Evolutionary conservation across 2,329 filamentous ascomycete genomes (phyloP), one percentile per base, ranked within the genome.

Genomic region (Biscogniauxia mediterranea): DNA sequence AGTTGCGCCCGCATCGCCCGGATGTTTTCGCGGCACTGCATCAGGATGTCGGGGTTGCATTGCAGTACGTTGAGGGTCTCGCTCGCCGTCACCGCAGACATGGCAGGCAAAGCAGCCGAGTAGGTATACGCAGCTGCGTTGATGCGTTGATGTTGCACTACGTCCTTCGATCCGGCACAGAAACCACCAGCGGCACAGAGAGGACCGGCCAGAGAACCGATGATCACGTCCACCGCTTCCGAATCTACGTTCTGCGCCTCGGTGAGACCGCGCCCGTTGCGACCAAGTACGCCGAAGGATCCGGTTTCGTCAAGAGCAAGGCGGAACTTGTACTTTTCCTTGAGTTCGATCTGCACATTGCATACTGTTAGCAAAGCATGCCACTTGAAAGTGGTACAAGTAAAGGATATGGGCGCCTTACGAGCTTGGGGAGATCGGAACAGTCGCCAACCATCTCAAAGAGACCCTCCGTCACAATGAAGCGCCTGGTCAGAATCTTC

Each of bases 241-340:
- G 94, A 88, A 74, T 98, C 95, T 19, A 99, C 94, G 69, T 98
- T 97, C 73, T 98, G 95, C 5, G 94, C 92, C 79, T 99, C 96
- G 0, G 95, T 98, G 49, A 98, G 83, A 61, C 95, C 95, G 57
- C 93, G 89, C 20, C 95, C 96, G 25, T 92, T 97, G 64, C 93
- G 86, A 54, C 95, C 95, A 5, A 99, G 85, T 19, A 98, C 91
- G 62, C 94, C 96, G 74, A 98, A 99, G 0, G 93, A 97, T 89
- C 92, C 96, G 1, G 93, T 97, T 80, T 99, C 95, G 75, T 99
- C 95, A 46, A 99, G 87, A 67, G 98, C 96, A 60, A 99, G 86
- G 70, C 95, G 92, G 81, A 98, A 99, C 80, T 97, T 99, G 85
- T 98, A 97, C 75, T 90, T 91, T 68, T 93, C 88, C 78, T 97